Evolutionary conservation across 345 rosid species (phyloP).

Genomic region (Mallotus nudiflorus): DNA sequence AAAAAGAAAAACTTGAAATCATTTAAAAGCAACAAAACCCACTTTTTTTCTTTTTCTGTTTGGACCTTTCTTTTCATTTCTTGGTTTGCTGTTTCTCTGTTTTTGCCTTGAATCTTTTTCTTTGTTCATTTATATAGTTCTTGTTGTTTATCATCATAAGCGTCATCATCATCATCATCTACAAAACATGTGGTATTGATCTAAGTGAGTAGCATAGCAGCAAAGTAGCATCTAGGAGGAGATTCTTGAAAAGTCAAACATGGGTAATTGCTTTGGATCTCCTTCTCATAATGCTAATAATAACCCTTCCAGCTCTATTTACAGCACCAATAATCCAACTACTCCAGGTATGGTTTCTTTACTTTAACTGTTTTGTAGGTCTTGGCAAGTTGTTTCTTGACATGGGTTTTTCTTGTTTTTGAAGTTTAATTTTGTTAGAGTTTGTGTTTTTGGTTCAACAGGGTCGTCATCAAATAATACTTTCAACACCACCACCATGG

Average conservation of each 20-base stretch:
- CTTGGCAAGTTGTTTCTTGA: not conserved
- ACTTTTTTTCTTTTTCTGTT: not conserved
- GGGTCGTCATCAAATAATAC: slow-evolving; percentile 25
- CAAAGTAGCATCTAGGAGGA: not conserved
- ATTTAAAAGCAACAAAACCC: slow-evolving; percentile 4
- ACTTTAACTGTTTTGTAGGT: not conserved
- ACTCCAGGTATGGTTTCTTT: slow-evolving; percentile 29
- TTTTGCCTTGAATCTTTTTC: not conserved
- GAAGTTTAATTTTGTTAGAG: not conserved
- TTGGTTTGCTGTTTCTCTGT: not conserved
- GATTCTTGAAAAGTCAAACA: slow-evolving; percentile 10
- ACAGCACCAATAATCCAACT: slow-evolving; percentile 5
- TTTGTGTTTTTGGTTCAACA: slow-evolving; percentile 13
- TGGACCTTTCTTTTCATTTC: not conserved
- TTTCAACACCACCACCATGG: slow-evolving; percentile 33
- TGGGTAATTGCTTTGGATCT: slow-evolving; percentile 50
- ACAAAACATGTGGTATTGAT: not conserved
- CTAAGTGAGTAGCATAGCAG: not conserved
- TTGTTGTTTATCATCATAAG: no score
- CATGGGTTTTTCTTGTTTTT: not conserved
- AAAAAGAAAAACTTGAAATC: not conserved
- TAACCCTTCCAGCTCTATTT: not conserved
- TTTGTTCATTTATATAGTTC: no score
- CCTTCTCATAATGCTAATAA: slow-evolving; percentile 4
- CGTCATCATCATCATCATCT: no score